Conservation (phyloP, 2,329 filamentous ascomycete genomes). For the Dothideomycetes sp. region DNA sequence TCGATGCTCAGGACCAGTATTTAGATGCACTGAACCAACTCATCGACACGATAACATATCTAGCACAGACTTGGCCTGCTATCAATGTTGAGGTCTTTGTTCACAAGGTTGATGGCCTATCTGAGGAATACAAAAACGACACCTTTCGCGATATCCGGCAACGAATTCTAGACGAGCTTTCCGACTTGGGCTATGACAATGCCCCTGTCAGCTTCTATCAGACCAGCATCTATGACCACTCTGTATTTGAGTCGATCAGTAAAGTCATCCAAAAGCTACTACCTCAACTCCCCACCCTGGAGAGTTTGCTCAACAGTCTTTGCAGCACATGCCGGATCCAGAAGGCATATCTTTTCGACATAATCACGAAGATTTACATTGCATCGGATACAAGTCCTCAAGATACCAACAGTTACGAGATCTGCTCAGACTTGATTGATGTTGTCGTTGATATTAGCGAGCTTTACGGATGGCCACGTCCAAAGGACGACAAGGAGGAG, state of each 20-base stretch:
- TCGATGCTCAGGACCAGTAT: slow-evolving; percentile 97
- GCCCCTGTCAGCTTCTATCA: slow-evolving; percentile 90
- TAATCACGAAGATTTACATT: slow-evolving; percentile 96
- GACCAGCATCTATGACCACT: slow-evolving; percentile 97
- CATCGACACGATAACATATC: slow-evolving; percentile 77
- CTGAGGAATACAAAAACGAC: slow-evolving; percentile 91
- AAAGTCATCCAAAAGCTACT: slow-evolving; percentile 98
- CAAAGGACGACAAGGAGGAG: slow-evolving; percentile 20
- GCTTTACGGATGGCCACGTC: slow-evolving; percentile 69
- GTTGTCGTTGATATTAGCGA: slow-evolving; percentile 96
- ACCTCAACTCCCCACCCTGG: slow-evolving; percentile 81
- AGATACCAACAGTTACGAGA: slow-evolving; percentile 93
- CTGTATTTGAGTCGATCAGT: slow-evolving; percentile 94
- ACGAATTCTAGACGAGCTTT: slow-evolving; percentile 89
- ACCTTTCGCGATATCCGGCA: slow-evolving; percentile 96
- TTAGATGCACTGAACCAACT: slow-evolving; percentile 79
- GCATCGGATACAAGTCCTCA: slow-evolving; percentile 88
- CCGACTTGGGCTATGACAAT: slow-evolving; percentile 85
- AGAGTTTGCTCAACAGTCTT: slow-evolving; percentile 86
- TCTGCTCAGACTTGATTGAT: slow-evolving; percentile 97
- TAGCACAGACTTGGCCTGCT: slow-evolving; percentile 79
- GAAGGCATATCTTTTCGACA: slow-evolving; percentile 96
- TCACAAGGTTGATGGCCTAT: slow-evolving; percentile 96
- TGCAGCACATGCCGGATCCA: slow-evolving; percentile 91
- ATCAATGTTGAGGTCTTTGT: slow-evolving; percentile 99